These are phyloP conservation scores for Xylaria acuta DNA, from an alignment of 495 filamentous ascomycete genomes.

Conservation along the genomic window DNA sequence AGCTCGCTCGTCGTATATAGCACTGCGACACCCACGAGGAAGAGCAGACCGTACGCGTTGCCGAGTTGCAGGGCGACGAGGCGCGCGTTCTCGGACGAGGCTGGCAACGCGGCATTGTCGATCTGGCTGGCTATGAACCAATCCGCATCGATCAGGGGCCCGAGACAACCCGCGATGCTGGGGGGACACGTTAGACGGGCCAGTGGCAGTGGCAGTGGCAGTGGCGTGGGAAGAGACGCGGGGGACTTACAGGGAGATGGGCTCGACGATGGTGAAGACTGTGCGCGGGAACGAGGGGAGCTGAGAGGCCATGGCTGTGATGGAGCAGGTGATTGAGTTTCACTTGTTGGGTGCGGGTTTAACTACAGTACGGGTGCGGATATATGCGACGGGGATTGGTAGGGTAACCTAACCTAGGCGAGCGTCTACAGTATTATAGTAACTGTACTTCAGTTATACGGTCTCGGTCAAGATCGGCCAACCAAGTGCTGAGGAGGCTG, in stretches of 20 bases:
- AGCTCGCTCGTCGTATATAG: slow-evolving; percentile 68
- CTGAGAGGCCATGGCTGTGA: slow-evolving; percentile 55
- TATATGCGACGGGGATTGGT: slow-evolving; percentile 3
- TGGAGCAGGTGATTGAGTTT: neutral
- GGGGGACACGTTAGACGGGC: neutral
- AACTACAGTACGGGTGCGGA: slow-evolving; percentile 8
- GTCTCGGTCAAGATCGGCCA: neutral
- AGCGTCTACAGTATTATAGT: neutral
- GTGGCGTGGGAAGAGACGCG: slow-evolving; percentile 16
- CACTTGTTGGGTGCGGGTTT: neutral
- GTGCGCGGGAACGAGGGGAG: slow-evolving; percentile 59
- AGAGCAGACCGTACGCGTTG: slow-evolving; percentile 71
- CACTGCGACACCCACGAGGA: slow-evolving; percentile 64
- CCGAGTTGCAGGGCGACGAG: slow-evolving; percentile 61
- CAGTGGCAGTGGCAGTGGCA: no score
- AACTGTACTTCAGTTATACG: neutral
- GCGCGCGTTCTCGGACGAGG: slow-evolving; percentile 38
- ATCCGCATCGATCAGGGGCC: slow-evolving; percentile 60
- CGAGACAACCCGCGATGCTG: slow-evolving; percentile 60
- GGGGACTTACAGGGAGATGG: slow-evolving; percentile 65
- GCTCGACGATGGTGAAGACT: slow-evolving; percentile 69
- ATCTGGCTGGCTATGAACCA: slow-evolving; percentile 69
- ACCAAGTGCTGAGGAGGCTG: neutral
- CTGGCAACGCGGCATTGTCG: slow-evolving; percentile 39
- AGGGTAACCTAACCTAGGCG: neutral